Percentiles rank a stretch among this genome's conserved stretches.
These are phyloP conservation scores for Helicosporidium sp. DNA, from an alignment of 139 green algal species.

Conservation along the genomic window DNA sequence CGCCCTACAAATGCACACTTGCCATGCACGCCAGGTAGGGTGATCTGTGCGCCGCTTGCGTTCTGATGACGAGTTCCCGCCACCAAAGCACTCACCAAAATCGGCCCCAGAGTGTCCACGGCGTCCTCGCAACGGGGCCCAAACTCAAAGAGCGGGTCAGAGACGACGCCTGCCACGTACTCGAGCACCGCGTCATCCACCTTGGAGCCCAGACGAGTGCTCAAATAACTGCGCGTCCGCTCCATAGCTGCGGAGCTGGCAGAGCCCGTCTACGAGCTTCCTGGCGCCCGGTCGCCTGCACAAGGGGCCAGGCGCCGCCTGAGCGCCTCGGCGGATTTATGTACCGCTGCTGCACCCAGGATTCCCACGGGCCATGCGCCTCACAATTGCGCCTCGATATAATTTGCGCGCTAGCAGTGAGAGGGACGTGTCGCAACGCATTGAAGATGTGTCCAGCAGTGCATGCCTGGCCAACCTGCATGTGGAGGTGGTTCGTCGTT, in stretches of 20 bases:
- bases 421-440: no score
- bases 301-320: neutral
- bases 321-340: neutral
- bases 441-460: no score
- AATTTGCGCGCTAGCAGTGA: no score
- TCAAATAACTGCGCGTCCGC: no score
- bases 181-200: constrained; percentile 11
- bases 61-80: neutral
- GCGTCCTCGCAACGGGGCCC: constrained; percentile 8
- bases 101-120: constrained; percentile 8
- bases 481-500: no score
- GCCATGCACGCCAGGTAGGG: neutral
- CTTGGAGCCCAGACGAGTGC: no score
- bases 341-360: neutral
- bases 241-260: neutral
- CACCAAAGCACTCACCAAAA: constrained; percentile 5
- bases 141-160: constrained; percentile 15
- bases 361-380: no score
- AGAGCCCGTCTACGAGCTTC: neutral
- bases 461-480: no score
- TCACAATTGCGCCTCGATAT: no score
- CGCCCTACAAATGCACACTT: neutral
- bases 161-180: constrained; percentile 6
- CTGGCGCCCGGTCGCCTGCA: neutral
- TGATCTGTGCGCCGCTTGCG: no score